phyloP scores from a whole-genome alignment of 257 asterid genomes.

The Gynochthodes officinalis region DNA sequence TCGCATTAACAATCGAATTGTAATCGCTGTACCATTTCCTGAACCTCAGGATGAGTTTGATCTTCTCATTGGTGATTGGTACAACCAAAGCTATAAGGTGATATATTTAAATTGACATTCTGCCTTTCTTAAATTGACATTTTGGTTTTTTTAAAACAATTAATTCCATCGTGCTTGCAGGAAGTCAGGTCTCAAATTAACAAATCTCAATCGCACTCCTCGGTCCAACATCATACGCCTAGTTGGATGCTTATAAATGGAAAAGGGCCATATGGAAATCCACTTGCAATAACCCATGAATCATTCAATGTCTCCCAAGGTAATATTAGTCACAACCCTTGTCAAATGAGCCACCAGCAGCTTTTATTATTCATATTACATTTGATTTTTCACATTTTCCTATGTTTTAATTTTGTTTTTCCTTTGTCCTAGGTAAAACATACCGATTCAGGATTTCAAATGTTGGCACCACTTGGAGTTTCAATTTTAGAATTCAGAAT shows the following conservation, averaged over 20 bases:
- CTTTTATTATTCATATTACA: too few species aligned
- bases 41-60: constrained; percentile 63
- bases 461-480: constrained; percentile 56
- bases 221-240: constrained; percentile 1
- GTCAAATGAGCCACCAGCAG: too few species aligned
- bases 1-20: constrained; percentile 53
- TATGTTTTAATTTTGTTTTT: not conserved
- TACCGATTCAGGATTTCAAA: constrained; percentile 57
- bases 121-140: too few species aligned
- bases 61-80: constrained; percentile 84
- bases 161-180: too few species aligned
- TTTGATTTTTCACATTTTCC: too few species aligned
- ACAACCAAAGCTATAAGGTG: constrained; percentile 44
- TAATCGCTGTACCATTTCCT: constrained; percentile 47
- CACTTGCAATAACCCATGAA: constrained; percentile 32
- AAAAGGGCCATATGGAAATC: constrained; percentile 43
- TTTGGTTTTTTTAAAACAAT: too few species aligned
- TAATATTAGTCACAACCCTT: not conserved
- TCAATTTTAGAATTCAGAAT: constrained; percentile 57
- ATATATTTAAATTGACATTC: too few species aligned
- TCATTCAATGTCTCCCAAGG: constrained; percentile 49
- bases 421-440: constrained; percentile 44
- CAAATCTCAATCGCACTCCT: too few species aligned
- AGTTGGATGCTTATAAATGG: constrained; percentile 65
- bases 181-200: constrained; percentile 23